A percentile compares a stretch with the other conserved stretches of the same genome.
phyloP scores from a whole-genome alignment of 163 green algal genomes.

The Chlamydomonas reinhardtii region DNA sequence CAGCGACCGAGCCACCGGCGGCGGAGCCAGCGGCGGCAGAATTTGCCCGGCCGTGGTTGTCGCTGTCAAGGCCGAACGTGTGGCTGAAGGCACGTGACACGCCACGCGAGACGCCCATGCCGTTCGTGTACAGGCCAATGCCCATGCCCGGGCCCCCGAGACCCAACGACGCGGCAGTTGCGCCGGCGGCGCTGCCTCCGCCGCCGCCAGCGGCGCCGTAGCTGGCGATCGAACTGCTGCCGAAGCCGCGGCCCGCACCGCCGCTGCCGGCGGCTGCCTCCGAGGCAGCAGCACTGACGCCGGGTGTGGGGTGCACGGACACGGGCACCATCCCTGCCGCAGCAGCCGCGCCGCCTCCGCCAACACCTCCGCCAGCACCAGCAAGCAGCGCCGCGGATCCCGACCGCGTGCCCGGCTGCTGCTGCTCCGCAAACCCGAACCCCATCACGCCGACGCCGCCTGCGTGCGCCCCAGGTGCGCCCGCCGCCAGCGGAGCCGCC shows the following conservation, averaged over 20 bases:
- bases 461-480: no score
- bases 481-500: no score
- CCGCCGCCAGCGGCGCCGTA: background rate
- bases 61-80: slow-evolving; percentile 5
- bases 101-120: background rate
- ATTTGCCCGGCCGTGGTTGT: background rate
- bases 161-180: no score
- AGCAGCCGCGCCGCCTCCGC: no score
- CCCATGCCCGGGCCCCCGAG: no score
- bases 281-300: background rate
- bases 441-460: no score
- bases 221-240: background rate
- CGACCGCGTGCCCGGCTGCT: no score
- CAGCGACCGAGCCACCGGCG: background rate
- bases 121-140: slow-evolving; percentile 15
- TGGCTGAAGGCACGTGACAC: slow-evolving; percentile 25
- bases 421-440: no score
- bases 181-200: no score
- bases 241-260: background rate
- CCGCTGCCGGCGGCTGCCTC: no score
- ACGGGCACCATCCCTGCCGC: background rate
- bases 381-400: background rate
- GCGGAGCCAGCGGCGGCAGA: background rate
- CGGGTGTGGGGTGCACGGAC: no score
- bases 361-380: background rate